Conservation (phyloP, 352 stramenopile genomes). For the Phytophthora pinifolia region DNA sequence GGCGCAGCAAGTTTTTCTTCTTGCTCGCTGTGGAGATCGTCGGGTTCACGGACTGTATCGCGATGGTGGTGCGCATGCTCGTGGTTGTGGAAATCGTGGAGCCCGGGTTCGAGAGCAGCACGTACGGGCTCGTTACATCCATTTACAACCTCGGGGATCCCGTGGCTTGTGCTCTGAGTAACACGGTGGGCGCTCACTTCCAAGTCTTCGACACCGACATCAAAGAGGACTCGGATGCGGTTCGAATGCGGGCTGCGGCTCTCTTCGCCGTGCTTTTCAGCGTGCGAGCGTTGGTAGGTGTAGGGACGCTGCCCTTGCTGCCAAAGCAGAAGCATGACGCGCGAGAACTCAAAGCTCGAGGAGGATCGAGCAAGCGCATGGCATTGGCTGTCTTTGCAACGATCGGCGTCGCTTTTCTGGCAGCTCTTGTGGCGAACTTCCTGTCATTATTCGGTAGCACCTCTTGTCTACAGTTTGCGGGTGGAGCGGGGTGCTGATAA, state of each 20-base stretch:
- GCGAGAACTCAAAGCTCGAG: constrained; percentile 50
- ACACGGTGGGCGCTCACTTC: constrained; percentile 56
- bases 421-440: constrained; percentile 54
- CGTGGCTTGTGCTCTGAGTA: constrained; percentile 54
- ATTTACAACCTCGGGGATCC: constrained; percentile 75
- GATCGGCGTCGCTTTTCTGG: constrained; percentile 45
- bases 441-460: constrained; percentile 61
- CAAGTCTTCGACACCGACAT: constrained; percentile 66
- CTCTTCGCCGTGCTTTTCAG: constrained; percentile 61
- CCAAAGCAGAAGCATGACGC: constrained; percentile 52
- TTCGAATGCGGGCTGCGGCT: constrained; percentile 58
- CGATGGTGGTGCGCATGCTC: constrained; percentile 77
- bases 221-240: constrained; percentile 40
- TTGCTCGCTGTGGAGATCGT: constrained; percentile 49
- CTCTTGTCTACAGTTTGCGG: constrained; percentile 58
- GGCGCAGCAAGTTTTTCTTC: constrained; percentile 68
- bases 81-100: constrained; percentile 80
- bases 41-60: constrained; percentile 62
- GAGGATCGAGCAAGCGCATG: constrained; percentile 41
- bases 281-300: constrained; percentile 42
- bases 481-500: constrained; percentile 54
- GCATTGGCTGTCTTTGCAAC: constrained; percentile 38
- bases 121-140: constrained; percentile 76
- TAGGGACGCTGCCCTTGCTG: constrained; percentile 52
- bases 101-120: constrained; percentile 72